phyloP scores from a whole-genome alignment of 768 basidiomycete genomes.

The Gloeostereum incarnatum region DNA sequence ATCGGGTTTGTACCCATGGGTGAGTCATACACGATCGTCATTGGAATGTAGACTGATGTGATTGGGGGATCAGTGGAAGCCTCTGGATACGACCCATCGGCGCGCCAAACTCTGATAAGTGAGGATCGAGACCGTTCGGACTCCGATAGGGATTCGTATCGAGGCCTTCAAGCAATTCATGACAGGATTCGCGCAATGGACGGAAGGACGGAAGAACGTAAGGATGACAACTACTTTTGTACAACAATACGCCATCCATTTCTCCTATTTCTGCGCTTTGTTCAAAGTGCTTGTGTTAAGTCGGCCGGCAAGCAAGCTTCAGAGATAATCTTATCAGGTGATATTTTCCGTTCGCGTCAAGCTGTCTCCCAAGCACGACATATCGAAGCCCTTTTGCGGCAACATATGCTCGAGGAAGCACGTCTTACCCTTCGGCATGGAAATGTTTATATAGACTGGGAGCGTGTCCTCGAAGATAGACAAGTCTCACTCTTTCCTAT shows the following conservation, averaged over 20 bases:
- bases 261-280: too few species aligned
- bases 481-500: neutral
- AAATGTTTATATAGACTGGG: too few species aligned
- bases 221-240: too few species aligned
- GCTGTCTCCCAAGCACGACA: neutral
- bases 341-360: neutral
- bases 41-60: neutral
- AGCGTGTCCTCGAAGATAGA: neutral
- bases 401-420: neutral
- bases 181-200: too few species aligned
- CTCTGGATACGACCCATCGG: constrained; percentile 22
- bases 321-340: too few species aligned
- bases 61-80: constrained; percentile 23
- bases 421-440: neutral
- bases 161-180: too few species aligned
- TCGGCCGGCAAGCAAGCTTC: too few species aligned
- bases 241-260: too few species aligned
- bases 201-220: too few species aligned
- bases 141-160: too few species aligned
- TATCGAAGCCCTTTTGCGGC: neutral
- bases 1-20: constrained; percentile 44
- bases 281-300: too few species aligned
- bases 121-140: neutral
- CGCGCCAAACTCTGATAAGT: constrained; percentile 21
- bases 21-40: constrained; percentile 15